A percentile compares a stretch with the other conserved stretches of the same genome.
Conservation (phyloP, 2,329 filamentous ascomycete species). For the Cordyceps fumosorosea region DNA sequence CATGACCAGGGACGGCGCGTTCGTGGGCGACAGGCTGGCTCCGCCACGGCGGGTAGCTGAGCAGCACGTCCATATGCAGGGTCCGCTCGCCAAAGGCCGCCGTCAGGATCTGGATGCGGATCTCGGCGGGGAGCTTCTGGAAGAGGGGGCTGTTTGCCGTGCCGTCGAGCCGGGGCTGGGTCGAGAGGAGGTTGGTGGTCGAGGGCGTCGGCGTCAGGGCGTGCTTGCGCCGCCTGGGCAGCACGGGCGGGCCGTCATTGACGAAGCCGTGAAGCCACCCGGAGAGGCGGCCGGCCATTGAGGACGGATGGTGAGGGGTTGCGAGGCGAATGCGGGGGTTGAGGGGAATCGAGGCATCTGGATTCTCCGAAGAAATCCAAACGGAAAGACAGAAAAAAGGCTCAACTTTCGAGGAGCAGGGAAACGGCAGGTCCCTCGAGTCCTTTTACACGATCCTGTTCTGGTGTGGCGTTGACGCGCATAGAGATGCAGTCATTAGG, state of each 20-base stretch:
- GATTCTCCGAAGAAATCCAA: neutral
- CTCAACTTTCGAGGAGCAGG: neutral
- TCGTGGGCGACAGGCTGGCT: neutral
- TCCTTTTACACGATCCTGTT: slow-evolving; percentile 1
- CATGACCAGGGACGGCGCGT: neutral
- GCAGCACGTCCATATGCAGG: slow-evolving; percentile 21
- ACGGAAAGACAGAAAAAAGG: neutral
- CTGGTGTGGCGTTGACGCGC: slow-evolving; percentile 2
- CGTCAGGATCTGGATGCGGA: slow-evolving; percentile 25
- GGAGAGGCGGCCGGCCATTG: slow-evolving; percentile 3
- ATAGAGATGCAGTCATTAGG: slow-evolving; percentile 4
- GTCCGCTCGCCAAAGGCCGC: slow-evolving; percentile 20
- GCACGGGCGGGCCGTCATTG: neutral
- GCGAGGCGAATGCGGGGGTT: neutral
- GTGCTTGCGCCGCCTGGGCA: neutral
- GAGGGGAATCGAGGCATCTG: neutral
- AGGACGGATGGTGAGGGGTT: neutral
- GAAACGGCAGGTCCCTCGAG: neutral
- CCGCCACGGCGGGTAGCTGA: slow-evolving; percentile 13
- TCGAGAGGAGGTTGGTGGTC: neutral
- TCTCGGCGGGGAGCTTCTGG: slow-evolving; percentile 26
- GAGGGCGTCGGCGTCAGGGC: slow-evolving; percentile 1
- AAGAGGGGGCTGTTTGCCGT: slow-evolving; percentile 22
- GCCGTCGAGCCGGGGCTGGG: neutral
- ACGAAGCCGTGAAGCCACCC: slow-evolving; percentile 11